These are phyloP conservation scores for Vigna nakashimae DNA, from an alignment of 306 rosid genomes.

Conservation along the genomic window DNA sequence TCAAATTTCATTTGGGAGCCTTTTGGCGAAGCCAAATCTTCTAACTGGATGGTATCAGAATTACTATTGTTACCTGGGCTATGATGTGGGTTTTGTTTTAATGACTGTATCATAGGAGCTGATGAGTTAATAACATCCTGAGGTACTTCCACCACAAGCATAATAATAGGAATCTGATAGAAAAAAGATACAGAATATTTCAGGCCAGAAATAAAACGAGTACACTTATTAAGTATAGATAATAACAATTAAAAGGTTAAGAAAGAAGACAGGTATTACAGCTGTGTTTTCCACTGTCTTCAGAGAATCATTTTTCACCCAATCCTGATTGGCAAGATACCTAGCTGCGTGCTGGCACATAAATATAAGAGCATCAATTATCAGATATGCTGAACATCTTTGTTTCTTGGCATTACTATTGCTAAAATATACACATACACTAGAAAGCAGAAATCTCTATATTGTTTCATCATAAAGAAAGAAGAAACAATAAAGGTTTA, in stretches of 20 bases:
- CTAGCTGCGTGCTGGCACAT: conserved; percentile 92
- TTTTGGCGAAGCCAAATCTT: conserved; percentile 63
- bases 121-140: conserved; percentile 65
- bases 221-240: conserved; percentile 21
- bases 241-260: conserved; percentile 40
- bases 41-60: conserved; percentile 59
- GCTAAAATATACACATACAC: conserved; percentile 4
- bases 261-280: conserved; percentile 58
- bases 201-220: conserved; percentile 21
- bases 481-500: not conserved
- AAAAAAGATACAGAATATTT: conserved; percentile 46
- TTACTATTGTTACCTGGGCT: conserved; percentile 50
- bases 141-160: conserved; percentile 98
- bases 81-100: conserved; percentile 68
- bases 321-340: conserved; percentile 95
- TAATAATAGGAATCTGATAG: conserved; percentile 87
- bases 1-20: conserved; percentile 59
- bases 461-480: conserved; percentile 1
- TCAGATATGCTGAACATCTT: conserved; percentile 8
- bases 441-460: conserved; percentile 14
- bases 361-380: conserved; percentile 42
- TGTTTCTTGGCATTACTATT: conserved; percentile 15
- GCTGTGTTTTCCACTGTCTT: conserved; percentile 97
- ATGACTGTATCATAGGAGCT: conserved; percentile 71
- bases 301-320: conserved; percentile 92